Conservation (phyloP, 805 yeast genomes). For the Candida awuae region DNA sequence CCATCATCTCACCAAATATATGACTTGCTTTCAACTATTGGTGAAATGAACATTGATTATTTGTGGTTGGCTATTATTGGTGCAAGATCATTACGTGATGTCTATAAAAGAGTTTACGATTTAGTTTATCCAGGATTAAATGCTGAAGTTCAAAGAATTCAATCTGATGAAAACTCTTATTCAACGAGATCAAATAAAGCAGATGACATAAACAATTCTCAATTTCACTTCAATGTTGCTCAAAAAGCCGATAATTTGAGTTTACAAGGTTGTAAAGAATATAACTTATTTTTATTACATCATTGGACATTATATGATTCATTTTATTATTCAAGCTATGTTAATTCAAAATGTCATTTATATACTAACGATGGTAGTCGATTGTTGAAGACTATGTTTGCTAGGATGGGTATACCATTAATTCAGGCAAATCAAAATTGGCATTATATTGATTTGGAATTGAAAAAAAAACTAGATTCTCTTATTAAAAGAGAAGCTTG, state of each 20-base stretch:
- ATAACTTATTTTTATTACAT: constrained; percentile 73
- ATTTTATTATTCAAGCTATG: constrained; percentile 83
- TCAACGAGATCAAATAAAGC: constrained; percentile 1
- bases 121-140: constrained; percentile 62
- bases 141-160: constrained; percentile 76
- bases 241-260: constrained; percentile 28
- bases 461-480: constrained; percentile 64
- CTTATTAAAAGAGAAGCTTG: constrained; percentile 66
- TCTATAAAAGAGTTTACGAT: constrained; percentile 68
- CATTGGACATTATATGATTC: constrained; percentile 93
- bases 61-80: constrained; percentile 90
- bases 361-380: constrained; percentile 93
- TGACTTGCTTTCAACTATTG: constrained; percentile 69
- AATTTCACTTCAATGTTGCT: constrained; percentile 18
- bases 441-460: constrained; percentile 77
- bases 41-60: constrained; percentile 62
- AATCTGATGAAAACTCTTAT: constrained; percentile 19
- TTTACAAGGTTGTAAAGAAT: constrained; percentile 72
- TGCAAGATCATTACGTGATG: constrained; percentile 67
- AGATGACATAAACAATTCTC: not conserved
- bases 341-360: constrained; percentile 74
- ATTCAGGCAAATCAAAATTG: constrained; percentile 86
- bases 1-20: constrained; percentile 76
- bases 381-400: constrained; percentile 81
- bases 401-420: constrained; percentile 90